Percentiles rank a stretch among this genome's conserved stretches.
These are phyloP conservation scores for Globisporangium perplexum DNA, from an alignment of 352 stramenopile genomes.

Conservation along the genomic window DNA sequence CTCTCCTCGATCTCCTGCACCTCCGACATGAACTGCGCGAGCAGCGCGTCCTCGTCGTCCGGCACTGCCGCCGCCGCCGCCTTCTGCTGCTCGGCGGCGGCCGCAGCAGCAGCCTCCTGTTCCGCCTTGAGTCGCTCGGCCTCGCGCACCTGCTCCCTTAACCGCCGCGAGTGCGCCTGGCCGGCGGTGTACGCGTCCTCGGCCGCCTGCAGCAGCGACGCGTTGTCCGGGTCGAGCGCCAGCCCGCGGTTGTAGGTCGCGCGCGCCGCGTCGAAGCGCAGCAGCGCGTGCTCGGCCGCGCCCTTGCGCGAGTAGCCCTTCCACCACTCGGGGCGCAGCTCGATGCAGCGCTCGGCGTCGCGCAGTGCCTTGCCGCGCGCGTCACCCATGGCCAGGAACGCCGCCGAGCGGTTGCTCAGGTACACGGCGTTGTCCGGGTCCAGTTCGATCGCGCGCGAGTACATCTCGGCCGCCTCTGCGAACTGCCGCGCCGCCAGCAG, in stretches of 20 bases:
- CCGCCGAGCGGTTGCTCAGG: slow-evolving; percentile 82
- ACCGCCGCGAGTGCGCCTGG: slow-evolving; percentile 49
- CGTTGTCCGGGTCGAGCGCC: slow-evolving; percentile 64
- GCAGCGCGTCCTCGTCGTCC: slow-evolving; percentile 47
- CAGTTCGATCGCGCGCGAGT: slow-evolving; percentile 75
- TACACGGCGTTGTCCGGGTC: slow-evolving; percentile 85
- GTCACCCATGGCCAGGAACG: slow-evolving; percentile 75
- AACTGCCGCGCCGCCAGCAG: slow-evolving; percentile 59
- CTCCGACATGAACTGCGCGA: slow-evolving; percentile 81
- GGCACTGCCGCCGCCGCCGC: slow-evolving; percentile 16
- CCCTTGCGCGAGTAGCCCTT: slow-evolving; percentile 86
- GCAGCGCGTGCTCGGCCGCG: slow-evolving; percentile 67
- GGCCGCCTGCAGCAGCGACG: slow-evolving; percentile 49
- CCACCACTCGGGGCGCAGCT: slow-evolving; percentile 75
- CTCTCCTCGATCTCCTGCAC: slow-evolving; percentile 79
- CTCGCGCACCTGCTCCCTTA: slow-evolving; percentile 52
- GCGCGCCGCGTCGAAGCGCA: slow-evolving; percentile 66
- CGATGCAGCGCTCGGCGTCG: slow-evolving; percentile 77
- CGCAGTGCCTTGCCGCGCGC: slow-evolving; percentile 71
- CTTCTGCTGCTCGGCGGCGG: neutral
- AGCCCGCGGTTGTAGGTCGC: slow-evolving; percentile 68
- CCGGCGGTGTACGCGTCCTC: slow-evolving; percentile 73
- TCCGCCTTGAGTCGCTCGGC: slow-evolving; percentile 33
- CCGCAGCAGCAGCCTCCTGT: slow-evolving; percentile 20
- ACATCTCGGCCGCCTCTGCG: slow-evolving; percentile 72